Base-by-base conservation (phyloP, 1,139 yeast genomes). In the Nakaseomyces glabratus region DNA sequence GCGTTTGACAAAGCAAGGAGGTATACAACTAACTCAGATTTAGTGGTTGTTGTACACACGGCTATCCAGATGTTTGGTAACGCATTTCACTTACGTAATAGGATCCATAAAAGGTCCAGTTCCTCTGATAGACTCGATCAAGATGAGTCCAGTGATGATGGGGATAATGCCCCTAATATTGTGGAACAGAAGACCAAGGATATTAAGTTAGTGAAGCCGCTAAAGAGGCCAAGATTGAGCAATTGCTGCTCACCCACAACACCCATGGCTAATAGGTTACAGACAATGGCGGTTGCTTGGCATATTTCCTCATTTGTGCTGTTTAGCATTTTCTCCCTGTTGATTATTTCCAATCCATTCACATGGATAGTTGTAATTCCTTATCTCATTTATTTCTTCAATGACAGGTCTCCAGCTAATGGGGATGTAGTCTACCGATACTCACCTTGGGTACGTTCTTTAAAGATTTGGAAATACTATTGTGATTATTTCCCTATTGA, bases 401-500 rank as follows among this genome's bases (percentile, higher is more conserved):
- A 65, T 7, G 82, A 76, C 54, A 72, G 72, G 39, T 70, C 93
- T 3, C 82, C 88, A 1, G 72, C 77, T 12, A 77, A 82, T 50
- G 96, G 96, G 1, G 68, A 70, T 14, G 79, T 73, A 1, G 69
- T 71, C 5, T 62, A 69, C 39, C 59, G 93, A 26, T 66, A 69
- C 29, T 74, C 84, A 2, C 60, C 63, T 3, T 65, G 73, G 64
- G 66, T 82, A 54, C 68, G 84, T 43, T 69, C 72, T 24, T 53
- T 75, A 30, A 52, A 61, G 3, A 47, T 80, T n/a, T 88, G 94
- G 93, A 71, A 68, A 39, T 70, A 76, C 63, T 84, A 81, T 57
- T 79, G 78, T 24, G 64, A 68, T 32, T 90, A 86, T 58, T 90
- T 81, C 59, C 97, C 97, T 0, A 73, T 90, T 12, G 60, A 61